Evolutionary conservation across 345 rosid genomes (phyloP).

Genomic region (Kandelia obovata): DNA sequence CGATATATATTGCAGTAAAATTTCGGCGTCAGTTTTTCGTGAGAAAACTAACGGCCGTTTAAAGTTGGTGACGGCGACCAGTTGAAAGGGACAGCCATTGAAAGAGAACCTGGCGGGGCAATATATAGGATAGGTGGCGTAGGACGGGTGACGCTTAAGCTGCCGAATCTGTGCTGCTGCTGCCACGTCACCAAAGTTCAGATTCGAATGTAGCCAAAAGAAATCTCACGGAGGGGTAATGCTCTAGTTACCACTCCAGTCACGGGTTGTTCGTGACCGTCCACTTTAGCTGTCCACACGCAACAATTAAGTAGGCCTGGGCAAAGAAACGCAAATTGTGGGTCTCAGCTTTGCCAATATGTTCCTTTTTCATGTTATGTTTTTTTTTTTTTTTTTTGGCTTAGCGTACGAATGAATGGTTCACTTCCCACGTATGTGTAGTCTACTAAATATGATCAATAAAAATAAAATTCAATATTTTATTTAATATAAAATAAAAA

Average conservation of each 20-base stretch:
- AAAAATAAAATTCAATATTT: too few species aligned
- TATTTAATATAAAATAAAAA: too few species aligned
- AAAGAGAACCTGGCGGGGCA: conserved; percentile 19
- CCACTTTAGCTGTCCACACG: background rate
- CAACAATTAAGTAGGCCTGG: background rate
- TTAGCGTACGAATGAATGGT: too few species aligned
- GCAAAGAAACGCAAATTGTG: background rate
- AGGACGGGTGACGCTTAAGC: conserved; percentile 18
- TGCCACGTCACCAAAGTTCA: conserved; percentile 27
- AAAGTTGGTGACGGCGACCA: conserved; percentile 5
- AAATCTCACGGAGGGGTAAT: background rate
- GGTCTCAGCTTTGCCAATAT: too few species aligned
- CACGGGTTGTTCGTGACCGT: conserved; percentile 19
- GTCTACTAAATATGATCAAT: too few species aligned
- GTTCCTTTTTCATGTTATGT: too few species aligned
- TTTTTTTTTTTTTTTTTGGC: too few species aligned
- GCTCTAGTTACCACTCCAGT: background rate
- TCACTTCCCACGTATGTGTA: too few species aligned
- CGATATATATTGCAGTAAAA: too few species aligned
- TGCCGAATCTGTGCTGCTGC: conserved; percentile 8
- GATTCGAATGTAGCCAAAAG: conserved; percentile 7
- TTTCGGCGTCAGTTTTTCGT: background rate
- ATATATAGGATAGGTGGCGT: background rate
- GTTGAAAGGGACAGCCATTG: conserved; percentile 10
- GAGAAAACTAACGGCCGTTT: background rate